Evolutionary conservation across 2,329 filamentous ascomycete species (phyloP), one percentile per base, ranked within the genome.

Genomic region (Bipolaris cookei): DNA sequence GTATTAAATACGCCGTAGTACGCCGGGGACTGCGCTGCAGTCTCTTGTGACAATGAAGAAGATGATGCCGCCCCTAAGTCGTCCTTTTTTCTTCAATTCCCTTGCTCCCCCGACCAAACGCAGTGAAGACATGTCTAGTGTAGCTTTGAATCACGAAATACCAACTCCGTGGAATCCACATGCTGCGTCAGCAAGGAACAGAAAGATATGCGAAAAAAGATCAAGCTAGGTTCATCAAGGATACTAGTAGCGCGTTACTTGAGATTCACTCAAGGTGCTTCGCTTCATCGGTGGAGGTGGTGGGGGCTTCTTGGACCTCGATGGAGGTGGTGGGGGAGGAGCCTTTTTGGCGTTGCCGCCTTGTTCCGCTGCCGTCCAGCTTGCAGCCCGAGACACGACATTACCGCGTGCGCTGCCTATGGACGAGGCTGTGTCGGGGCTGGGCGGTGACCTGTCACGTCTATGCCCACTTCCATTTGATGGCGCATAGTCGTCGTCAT

Each of bases 221-320:
- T 10, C 4, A 2, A 38, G 30, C 28, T 4, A 58, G 41, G 2
- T 41, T 6, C 39, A 23, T 47, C 56, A 61, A 52, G 6, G 34
- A 23, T 28, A 56, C 63, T 69, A 76, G 65, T 76, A 76, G 70
- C 71, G 70, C 53, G 72, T 69, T 45, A 74, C 61, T 62, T 74
- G 71, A 49, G 70, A 71, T 54, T 72, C 67, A 65, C 79, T 82
- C 67, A 82, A 71, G 59, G 78, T 79, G 73, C 78, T 82, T 63
- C 85, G 78, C 80, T 89, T 89, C 77, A 86, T 83, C 20, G 87
- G 87, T 10, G 85, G 87, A 35, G 85, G 85, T 58, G 87, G 86
- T 20, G 84, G 83, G 11, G 86, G 86, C 74, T 89, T 89, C 80
- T 88, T 90, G 34, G 84, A 77, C 68, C 86, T 78, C 20, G 83